A percentile compares a stretch with the other conserved stretches of the same genome.
phyloP scores from a whole-genome alignment of 208 protist genomes.

The Leishmania guyanensis region DNA sequence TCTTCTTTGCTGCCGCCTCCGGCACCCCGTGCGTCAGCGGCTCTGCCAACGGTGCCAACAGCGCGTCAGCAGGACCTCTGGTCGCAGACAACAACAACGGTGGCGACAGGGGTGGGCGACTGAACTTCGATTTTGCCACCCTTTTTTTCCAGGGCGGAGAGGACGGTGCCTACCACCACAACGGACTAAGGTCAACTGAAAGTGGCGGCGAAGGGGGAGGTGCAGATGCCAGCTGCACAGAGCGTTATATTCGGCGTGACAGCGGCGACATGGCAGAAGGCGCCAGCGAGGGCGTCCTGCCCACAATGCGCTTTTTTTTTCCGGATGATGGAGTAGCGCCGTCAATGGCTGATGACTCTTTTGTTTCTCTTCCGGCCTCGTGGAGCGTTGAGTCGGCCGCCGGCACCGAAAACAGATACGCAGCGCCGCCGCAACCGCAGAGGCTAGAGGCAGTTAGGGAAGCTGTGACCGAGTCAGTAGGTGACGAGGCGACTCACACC shows the following conservation, averaged over 20 bases:
- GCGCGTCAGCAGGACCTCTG: not conserved
- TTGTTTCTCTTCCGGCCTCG: not conserved
- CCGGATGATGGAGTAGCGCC: not conserved
- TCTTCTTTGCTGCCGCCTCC: slow-evolving; percentile 6
- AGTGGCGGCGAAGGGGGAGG: not conserved
- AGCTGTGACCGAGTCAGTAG: not conserved
- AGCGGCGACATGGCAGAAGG: not conserved
- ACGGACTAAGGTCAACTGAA: not conserved
- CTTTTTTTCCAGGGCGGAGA: slow-evolving; percentile 13
- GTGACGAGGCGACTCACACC: not conserved
- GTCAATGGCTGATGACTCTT: not conserved
- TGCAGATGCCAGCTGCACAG: not conserved
- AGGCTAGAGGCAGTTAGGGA: not conserved
- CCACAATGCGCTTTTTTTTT: not conserved
- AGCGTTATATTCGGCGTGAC: not conserved
- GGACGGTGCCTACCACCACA: not conserved
- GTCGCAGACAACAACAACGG: not conserved
- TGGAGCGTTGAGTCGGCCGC: not conserved
- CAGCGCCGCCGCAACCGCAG: not conserved
- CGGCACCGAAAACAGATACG: not conserved
- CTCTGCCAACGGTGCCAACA: not conserved
- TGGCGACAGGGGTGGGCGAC: not conserved
- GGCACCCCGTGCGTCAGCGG: not conserved
- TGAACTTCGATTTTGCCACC: slow-evolving; percentile 30
- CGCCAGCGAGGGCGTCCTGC: not conserved